phyloP scores from a whole-genome alignment of 2,329 filamentous ascomycete species.

The Aaosphaeria pasadenensis region DNA sequence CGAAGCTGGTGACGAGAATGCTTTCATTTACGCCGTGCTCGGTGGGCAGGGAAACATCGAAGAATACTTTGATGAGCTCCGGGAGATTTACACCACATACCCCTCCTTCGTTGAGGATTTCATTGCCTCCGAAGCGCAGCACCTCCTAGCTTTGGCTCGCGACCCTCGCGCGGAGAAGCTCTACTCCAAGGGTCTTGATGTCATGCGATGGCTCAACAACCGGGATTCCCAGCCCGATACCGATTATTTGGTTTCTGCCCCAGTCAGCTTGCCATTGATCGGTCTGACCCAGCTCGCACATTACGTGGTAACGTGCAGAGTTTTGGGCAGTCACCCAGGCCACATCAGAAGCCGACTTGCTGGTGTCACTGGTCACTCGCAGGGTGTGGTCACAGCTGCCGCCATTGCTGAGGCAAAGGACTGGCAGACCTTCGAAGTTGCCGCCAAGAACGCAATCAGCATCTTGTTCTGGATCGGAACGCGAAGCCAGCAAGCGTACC shows the following conservation, averaged over 20 bases:
- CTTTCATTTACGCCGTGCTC: slow-evolving; percentile 89
- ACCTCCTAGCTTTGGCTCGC: slow-evolving; percentile 79
- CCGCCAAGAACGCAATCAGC: slow-evolving; percentile 76
- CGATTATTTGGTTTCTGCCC: slow-evolving; percentile 61
- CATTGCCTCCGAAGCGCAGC: slow-evolving; percentile 74
- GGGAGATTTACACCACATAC: slow-evolving; percentile 88
- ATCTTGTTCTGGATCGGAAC: slow-evolving; percentile 99
- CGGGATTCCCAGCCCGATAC: slow-evolving; percentile 86
- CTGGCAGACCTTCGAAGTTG: slow-evolving; percentile 87
- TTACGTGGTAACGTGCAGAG: slow-evolving; percentile 91
- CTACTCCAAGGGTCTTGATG: slow-evolving; percentile 93
- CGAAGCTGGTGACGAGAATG: slow-evolving; percentile 78
- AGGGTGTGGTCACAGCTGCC: slow-evolving; percentile 91
- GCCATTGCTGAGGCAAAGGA: slow-evolving; percentile 85
- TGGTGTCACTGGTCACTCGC: slow-evolving; percentile 93
- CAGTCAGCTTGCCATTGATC: slow-evolving; percentile 87
- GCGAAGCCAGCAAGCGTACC: slow-evolving; percentile 95
- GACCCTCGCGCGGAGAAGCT: slow-evolving; percentile 89
- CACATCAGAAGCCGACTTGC: slow-evolving; percentile 79
- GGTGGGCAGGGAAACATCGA: slow-evolving; percentile 98
- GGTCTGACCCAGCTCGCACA: slow-evolving; percentile 94
- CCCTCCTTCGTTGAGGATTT: slow-evolving; percentile 86
- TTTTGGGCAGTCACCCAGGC: slow-evolving; percentile 84
- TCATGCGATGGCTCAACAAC: slow-evolving; percentile 89
- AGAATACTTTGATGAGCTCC: slow-evolving; percentile 97